A percentile compares a stretch with the other conserved stretches of the same genome.
Conservation (phyloP, 371 early-diverging fungal species). For the Mortierella sp. region DNA sequence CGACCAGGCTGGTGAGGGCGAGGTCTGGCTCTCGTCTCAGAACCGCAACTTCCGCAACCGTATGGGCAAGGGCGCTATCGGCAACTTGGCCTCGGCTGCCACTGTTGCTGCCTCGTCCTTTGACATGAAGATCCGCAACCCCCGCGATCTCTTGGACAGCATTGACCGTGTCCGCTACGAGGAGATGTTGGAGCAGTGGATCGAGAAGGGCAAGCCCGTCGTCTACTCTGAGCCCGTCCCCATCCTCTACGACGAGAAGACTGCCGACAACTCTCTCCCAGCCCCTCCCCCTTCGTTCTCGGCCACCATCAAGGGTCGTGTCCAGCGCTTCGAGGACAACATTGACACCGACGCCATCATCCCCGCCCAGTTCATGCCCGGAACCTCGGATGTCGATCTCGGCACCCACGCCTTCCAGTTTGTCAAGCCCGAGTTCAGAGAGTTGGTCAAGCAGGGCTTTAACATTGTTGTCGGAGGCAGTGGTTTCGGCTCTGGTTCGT, state of each 20-base stretch:
- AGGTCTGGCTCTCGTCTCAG: conserved; percentile 84
- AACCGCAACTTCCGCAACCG: conserved; percentile 88
- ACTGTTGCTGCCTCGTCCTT: conserved; percentile 87
- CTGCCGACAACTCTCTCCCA: conserved; percentile 48
- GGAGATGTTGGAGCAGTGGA: conserved; percentile 72
- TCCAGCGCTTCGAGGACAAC: conserved; percentile 81
- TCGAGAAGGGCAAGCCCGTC: conserved; percentile 69
- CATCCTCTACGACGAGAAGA: conserved; percentile 57
- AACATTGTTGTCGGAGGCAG: conserved; percentile 77
- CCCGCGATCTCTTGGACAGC: conserved; percentile 70
- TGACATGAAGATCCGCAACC: conserved; percentile 78
- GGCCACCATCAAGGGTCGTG: conserved; percentile 69
- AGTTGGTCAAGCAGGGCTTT: conserved; percentile 68
- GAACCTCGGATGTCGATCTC: conserved; percentile 73
- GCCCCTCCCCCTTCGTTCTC: conserved; percentile 56
- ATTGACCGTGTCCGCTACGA: conserved; percentile 73
- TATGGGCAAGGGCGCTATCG: conserved; percentile 87
- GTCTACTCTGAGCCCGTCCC: conserved; percentile 76
- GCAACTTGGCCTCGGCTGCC: conserved; percentile 81
- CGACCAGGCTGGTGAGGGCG: conserved; percentile 82
- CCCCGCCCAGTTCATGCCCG: conserved; percentile 86
- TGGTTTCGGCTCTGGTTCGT: conserved; percentile 82
- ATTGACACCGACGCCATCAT: conserved; percentile 86
- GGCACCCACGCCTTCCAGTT: conserved; percentile 83
- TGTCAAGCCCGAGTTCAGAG: conserved; percentile 79